A percentile compares a stretch with the other conserved stretches of the same genome.
These are phyloP conservation scores for Alternaria triticina DNA, from an alignment of 2,329 filamentous ascomycete genomes.

Conservation along the genomic window DNA sequence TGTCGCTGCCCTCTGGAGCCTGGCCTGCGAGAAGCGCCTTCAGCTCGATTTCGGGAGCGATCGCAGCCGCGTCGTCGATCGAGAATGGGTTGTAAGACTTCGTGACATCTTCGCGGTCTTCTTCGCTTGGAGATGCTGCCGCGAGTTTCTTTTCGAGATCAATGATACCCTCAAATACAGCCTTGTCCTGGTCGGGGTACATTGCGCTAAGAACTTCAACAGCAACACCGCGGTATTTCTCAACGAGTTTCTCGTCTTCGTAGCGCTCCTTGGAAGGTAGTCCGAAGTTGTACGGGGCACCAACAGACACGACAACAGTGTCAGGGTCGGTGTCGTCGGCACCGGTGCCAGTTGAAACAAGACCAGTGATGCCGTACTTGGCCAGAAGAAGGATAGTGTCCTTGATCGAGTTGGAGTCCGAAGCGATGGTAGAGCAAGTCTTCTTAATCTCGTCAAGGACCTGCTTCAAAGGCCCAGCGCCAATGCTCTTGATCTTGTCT, in stretches of 20 bases:
- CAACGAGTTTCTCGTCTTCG: conserved; percentile 41
- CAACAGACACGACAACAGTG: conserved; percentile 57
- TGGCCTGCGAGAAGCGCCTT: conserved; percentile 60
- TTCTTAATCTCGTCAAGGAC: conserved; percentile 60
- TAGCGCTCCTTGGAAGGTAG: conserved; percentile 48
- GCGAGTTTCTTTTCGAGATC: conserved; percentile 68
- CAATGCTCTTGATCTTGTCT: conserved; percentile 61
- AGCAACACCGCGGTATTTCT: conserved; percentile 37
- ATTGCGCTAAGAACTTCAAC: conserved; percentile 29
- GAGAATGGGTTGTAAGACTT: conserved; percentile 71
- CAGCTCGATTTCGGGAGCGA: conserved; percentile 65
- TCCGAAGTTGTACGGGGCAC: conserved; percentile 56
- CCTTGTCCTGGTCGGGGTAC: conserved; percentile 39
- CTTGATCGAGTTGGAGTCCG: conserved; percentile 37
- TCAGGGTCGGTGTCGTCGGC: conserved; percentile 63
- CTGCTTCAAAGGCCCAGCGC: conserved; percentile 62
- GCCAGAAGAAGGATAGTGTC: conserved; percentile 58
- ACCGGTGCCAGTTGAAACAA: conserved; percentile 34
- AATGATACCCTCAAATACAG: conserved; percentile 44
- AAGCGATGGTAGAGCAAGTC: conserved; percentile 18
- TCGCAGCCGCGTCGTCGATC: conserved; percentile 60
- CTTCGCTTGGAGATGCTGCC: conserved; percentile 62
- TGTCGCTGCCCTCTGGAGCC: conserved; percentile 58
- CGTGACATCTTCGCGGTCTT: conserved; percentile 67
- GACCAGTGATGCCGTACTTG: conserved; percentile 51